Evolutionary conservation across 116 monocot species (phyloP).

Genomic region (Phalaenopsis hybrid): DNA sequence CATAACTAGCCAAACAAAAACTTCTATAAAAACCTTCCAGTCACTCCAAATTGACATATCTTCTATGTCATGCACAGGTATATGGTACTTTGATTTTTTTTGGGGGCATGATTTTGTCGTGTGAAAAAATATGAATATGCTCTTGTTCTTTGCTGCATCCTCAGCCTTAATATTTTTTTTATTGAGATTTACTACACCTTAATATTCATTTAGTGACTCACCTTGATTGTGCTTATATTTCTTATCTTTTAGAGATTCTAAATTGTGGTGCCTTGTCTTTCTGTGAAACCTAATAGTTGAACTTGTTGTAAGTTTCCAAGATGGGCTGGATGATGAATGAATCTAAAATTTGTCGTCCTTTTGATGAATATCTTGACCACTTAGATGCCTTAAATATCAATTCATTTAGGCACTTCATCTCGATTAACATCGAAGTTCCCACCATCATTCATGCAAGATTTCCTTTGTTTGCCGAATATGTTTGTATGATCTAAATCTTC

Average conservation of each 20-base stretch:
- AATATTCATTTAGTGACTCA: not conserved
- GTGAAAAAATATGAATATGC: not conserved
- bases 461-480: not conserved
- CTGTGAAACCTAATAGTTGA: not conserved
- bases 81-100: not conserved
- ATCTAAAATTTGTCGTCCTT: not conserved
- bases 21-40: no score
- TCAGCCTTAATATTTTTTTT: not conserved
- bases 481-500: not conserved
- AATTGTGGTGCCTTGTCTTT: slow-evolving; percentile 1
- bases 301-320: not conserved
- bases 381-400: not conserved
- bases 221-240: not conserved
- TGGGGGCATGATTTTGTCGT: not conserved
- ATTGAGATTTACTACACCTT: not conserved
- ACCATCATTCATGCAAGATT: not conserved
- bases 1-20: no score
- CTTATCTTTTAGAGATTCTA: not conserved
- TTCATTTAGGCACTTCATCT: not conserved
- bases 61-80: not conserved
- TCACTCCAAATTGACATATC: not conserved
- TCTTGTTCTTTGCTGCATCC: not conserved
- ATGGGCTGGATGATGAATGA: not conserved
- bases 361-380: not conserved
- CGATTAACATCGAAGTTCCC: not conserved